A percentile compares a stretch with the other conserved stretches of the same genome.
phyloP scores from a whole-genome alignment of 345 rosid genomes.

The Carallia brachiata region DNA sequence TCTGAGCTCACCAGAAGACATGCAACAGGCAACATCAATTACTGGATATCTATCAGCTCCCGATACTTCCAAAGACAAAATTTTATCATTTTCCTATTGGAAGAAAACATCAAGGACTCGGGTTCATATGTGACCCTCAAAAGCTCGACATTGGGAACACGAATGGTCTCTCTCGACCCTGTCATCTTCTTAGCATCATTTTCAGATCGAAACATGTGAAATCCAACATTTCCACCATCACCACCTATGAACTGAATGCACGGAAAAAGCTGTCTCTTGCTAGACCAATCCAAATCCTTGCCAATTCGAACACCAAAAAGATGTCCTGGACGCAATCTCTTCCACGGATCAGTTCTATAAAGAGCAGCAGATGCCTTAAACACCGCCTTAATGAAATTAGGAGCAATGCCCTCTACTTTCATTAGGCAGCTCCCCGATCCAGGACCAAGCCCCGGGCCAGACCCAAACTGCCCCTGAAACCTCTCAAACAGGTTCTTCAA shows the following conservation, averaged over 20 bases:
- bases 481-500: constrained; percentile 63
- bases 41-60: constrained; percentile 60
- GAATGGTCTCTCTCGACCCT: constrained; percentile 50
- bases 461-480: constrained; percentile 64
- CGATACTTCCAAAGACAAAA: constrained; percentile 51
- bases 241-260: constrained; percentile 70
- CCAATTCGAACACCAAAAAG: constrained; percentile 59
- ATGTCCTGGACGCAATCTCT: constrained; percentile 54
- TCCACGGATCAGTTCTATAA: constrained; percentile 77
- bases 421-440: constrained; percentile 62
- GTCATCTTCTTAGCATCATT: constrained; percentile 54
- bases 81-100: constrained; percentile 55
- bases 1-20: constrained; percentile 43
- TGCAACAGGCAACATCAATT: constrained; percentile 55
- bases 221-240: constrained; percentile 66
- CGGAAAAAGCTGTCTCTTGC: constrained; percentile 58
- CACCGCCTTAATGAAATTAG: constrained; percentile 45
- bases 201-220: constrained; percentile 50
- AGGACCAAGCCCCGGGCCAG: constrained; percentile 77
- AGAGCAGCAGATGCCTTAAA: constrained; percentile 63
- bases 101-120: constrained; percentile 58
- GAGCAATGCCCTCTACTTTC: constrained; percentile 55
- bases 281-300: constrained; percentile 64
- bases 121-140: constrained; percentile 52
- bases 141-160: constrained; percentile 59